phyloP scores from a whole-genome alignment of 2,329 filamentous ascomycete species.

The Ceratocystis destructans region DNA sequence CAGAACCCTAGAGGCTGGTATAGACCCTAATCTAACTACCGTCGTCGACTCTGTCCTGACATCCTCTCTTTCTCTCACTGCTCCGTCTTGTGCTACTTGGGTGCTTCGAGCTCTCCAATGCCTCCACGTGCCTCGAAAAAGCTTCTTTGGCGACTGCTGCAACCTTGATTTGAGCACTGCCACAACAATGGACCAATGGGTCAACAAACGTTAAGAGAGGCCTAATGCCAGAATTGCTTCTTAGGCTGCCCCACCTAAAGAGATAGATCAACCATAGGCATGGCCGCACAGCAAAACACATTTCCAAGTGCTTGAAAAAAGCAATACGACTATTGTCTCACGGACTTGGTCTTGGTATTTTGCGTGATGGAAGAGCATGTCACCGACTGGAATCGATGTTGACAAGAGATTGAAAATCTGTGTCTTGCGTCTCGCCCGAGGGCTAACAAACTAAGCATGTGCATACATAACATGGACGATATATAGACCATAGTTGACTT shows the following conservation, averaged over 20 bases:
- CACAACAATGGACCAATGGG: not conserved
- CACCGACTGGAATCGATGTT: not conserved
- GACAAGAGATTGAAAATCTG: not conserved
- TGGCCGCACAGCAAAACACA: not conserved
- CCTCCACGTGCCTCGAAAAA: not conserved
- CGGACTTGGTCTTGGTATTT: not conserved
- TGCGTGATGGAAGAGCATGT: not conserved
- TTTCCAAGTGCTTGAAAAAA: not conserved
- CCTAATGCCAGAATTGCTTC: not conserved
- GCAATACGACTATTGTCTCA: constrained; percentile 3
- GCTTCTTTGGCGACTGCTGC: not conserved
- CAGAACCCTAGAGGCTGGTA: not conserved
- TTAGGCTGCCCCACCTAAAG: not conserved
- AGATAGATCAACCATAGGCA: not conserved
- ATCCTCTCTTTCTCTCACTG: no score
- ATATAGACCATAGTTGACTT: not conserved
- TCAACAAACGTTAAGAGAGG: not conserved
- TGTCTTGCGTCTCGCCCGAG: not conserved
- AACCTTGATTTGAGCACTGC: not conserved
- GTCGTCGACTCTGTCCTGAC: not conserved
- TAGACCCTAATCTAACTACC: not conserved
- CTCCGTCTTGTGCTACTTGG: not conserved
- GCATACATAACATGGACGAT: not conserved
- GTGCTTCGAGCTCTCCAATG: not conserved
- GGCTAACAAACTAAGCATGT: not conserved